Conservation (phyloP, 2,329 filamentous ascomycete genomes). For the Botrytis deweyae region DNA sequence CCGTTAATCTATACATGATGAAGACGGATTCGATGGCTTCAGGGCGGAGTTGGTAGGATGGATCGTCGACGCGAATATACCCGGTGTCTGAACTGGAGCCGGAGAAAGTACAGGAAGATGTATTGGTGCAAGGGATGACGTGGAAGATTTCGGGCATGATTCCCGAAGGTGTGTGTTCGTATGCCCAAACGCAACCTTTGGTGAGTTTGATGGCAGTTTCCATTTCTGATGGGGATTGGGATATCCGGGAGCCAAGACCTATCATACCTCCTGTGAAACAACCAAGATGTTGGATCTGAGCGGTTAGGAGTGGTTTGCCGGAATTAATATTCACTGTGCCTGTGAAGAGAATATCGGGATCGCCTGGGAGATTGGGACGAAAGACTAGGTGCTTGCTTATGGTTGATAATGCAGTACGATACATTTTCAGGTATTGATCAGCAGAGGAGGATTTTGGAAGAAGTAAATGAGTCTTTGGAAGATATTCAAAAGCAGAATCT, state of each 20-base stretch:
- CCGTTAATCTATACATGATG: constrained; percentile 48
- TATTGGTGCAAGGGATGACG: constrained; percentile 30
- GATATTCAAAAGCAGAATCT: constrained; percentile 62
- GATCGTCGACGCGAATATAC: constrained; percentile 19
- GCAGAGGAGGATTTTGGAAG: constrained; percentile 33
- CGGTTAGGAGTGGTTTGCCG: constrained; percentile 15
- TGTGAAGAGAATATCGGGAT: constrained; percentile 48
- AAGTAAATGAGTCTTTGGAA: constrained; percentile 50
- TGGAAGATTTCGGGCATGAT: constrained; percentile 60
- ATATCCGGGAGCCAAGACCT: constrained; percentile 61
- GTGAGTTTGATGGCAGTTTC: constrained; percentile 55
- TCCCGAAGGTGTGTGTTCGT: constrained; percentile 53
- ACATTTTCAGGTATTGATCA: constrained; percentile 43
- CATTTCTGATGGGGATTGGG: constrained; percentile 52
- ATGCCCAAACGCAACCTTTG: constrained; percentile 61
- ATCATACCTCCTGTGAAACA: constrained; percentile 72
- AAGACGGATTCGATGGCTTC: constrained; percentile 68
- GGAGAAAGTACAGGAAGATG: constrained; percentile 28
- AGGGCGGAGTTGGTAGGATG: constrained; percentile 54
- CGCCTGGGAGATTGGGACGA: constrained; percentile 45
- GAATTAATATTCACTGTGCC: constrained; percentile 42
- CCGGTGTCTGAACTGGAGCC: constrained; percentile 2
- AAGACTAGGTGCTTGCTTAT: constrained; percentile 46
- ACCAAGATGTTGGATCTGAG: constrained; percentile 57
- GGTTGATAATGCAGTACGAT: constrained; percentile 44